Percentiles rank a stretch among this genome's conserved stretches.
phyloP scores from a whole-genome alignment of 257 asterid species.

The Plantago ovata region DNA sequence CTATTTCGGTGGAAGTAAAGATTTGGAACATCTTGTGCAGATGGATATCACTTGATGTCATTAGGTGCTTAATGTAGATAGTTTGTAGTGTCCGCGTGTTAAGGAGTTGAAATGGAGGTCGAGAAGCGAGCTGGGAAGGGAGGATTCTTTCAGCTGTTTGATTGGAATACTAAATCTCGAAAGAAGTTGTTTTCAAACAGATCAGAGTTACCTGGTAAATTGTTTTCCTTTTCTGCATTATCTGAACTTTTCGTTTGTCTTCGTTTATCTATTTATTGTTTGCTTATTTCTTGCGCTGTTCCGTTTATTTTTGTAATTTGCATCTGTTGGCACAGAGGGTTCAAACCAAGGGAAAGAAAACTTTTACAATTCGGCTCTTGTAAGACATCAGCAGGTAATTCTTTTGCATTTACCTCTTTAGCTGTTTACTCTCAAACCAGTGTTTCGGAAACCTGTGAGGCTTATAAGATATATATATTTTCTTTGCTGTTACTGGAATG shows the following conservation, averaged over 20 bases:
- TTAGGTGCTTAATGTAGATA: constrained; percentile 18
- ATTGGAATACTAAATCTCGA: constrained; percentile 88
- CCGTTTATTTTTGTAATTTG: constrained; percentile 14
- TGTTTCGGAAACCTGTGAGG: constrained; percentile 15
- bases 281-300: not conserved
- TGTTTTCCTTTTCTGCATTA: constrained; percentile 11
- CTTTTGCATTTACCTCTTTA: constrained; percentile 7
- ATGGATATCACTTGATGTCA: constrained; percentile 32
- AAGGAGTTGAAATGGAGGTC: constrained; percentile 57
- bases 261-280: constrained; percentile 6
- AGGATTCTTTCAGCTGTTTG: constrained; percentile 89
- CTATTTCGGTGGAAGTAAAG: constrained; percentile 14
- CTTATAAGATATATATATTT: constrained; percentile 7
- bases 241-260: constrained; percentile 7
- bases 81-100: constrained; percentile 9
- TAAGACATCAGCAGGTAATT: constrained; percentile 59
- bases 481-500: constrained; percentile 20
- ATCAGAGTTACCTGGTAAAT: constrained; percentile 68
- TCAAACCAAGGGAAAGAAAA: constrained; percentile 59
- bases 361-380: constrained; percentile 37
- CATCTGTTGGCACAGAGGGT: constrained; percentile 45
- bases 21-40: constrained; percentile 23
- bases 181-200: constrained; percentile 87
- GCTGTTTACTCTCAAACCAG: not conserved
- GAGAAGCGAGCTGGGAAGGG: constrained; percentile 80